Evolutionary conservation across 2,329 filamentous ascomycete genomes (phyloP).

Genomic region (Penicillium sp.): DNA sequence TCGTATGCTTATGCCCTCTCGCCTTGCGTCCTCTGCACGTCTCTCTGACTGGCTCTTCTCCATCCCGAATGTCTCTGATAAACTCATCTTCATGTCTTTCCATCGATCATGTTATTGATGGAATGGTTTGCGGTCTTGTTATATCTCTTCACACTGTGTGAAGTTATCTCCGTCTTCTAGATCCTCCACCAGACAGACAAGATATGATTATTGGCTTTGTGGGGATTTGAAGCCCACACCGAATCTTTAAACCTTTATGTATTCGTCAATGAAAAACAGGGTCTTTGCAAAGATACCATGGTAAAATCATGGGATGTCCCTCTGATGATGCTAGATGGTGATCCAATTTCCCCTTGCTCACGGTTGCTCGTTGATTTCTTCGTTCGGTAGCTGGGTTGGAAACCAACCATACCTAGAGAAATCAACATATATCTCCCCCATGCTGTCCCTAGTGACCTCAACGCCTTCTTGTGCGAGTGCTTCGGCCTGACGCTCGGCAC

Average conservation of each 20-base stretch:
- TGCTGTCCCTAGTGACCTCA: constrained; percentile 40
- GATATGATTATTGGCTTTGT: neutral
- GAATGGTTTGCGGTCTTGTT: neutral
- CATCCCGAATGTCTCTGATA: neutral
- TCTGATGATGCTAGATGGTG: neutral
- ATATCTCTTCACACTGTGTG: neutral
- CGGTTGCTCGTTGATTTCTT: constrained; percentile 29
- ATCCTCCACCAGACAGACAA: neutral
- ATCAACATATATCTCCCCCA: constrained; percentile 48
- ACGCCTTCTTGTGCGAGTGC: constrained; percentile 45
- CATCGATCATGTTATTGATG: constrained; percentile 1
- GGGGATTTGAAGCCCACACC: neutral
- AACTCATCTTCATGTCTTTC: neutral
- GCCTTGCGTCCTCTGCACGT: neutral
- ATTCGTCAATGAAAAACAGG: neutral
- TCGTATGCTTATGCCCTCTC: constrained; percentile 5
- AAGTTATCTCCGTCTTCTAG: neutral
- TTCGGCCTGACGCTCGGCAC: constrained; percentile 45
- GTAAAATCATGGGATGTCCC: too few relatives aligned
- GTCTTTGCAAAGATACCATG: neutral
- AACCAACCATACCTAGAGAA: constrained; percentile 49
- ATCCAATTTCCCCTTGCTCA: constrained; percentile 13
- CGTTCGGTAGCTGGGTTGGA: constrained; percentile 51
- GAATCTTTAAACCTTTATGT: neutral
- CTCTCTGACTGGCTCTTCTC: neutral